A percentile compares a stretch with the other conserved stretches of the same genome.
phyloP scores from a whole-genome alignment of 1,139 yeast genomes.

The Saccharomyces hybrid region DNA sequence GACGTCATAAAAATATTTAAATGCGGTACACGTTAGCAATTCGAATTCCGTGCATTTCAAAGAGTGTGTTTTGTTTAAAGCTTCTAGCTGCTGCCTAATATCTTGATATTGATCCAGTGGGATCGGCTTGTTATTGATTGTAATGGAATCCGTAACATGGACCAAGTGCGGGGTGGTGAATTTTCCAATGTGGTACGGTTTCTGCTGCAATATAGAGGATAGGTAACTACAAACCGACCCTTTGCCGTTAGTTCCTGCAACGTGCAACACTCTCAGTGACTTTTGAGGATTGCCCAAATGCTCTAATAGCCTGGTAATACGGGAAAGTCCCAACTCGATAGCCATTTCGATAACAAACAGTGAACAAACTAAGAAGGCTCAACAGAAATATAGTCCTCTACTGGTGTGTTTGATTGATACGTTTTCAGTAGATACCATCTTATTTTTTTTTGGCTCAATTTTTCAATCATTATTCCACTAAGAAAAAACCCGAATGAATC shows the following conservation, averaged over 20 bases:
- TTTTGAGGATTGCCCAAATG: slow-evolving; percentile 64
- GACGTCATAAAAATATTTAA: slow-evolving; percentile 56
- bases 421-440: no score
- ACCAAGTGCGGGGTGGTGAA: slow-evolving; percentile 85
- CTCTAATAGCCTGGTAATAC: slow-evolving; percentile 51
- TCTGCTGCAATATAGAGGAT: slow-evolving; percentile 49
- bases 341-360: slow-evolving; percentile 30
- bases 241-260: slow-evolving; percentile 94
- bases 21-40: slow-evolving; percentile 73
- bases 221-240: slow-evolving; percentile 84
- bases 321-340: slow-evolving; percentile 58
- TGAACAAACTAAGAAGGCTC: no score
- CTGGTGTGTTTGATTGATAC: no score
- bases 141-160: slow-evolving; percentile 65
- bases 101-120: slow-evolving; percentile 40
- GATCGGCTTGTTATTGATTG: slow-evolving; percentile 55
- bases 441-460: no score
- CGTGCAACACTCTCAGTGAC: slow-evolving; percentile 58
- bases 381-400: no score
- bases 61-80: slow-evolving; percentile 33
- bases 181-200: slow-evolving; percentile 45
- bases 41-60: slow-evolving; percentile 85
- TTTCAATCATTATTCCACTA: no score
- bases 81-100: slow-evolving; percentile 34
- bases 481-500: no score